Base-by-base conservation (phyloP, 805 yeast genomes). In the Grigorovia jiainica region DNA sequence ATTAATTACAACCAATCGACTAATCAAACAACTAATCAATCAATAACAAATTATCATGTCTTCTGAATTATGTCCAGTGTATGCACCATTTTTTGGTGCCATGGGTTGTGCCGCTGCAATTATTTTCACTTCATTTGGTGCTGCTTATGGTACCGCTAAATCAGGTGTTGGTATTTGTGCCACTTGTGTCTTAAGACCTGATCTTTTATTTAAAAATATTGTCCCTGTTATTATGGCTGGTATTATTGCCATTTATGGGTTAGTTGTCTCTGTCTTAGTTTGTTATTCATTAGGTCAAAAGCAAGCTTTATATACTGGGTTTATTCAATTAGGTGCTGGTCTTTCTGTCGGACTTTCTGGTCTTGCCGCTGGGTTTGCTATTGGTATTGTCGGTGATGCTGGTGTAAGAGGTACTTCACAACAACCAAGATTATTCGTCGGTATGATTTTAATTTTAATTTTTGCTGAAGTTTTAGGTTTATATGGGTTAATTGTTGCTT, bases 211-310 rank as follows among this genome's bases (percentile, higher is more conserved):
- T 57, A 87, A 80, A 72, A 85, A 85, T 71, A 82, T 89, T 58
- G 95, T 90, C 48, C 98, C 98, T 51, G 97, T 92, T 56, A 79
- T 90, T 71, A 90, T 90, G 97, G 97, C 97, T 51, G 98, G 98
- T 90, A 90, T 90, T 63, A 87, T 90, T 71, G 96, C 97, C 71
- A 89, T 90, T 71, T 90, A 90, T 66, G 98, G 98, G 45, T 73
- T 90, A 62, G 97, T 90, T 50, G 97, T 90, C 46, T 84, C 96
- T 20, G 98, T 90, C 50, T 77, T 90, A 64, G 90, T 90, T 50
- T 82, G 96, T 43, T 92, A 85, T 58, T 79, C 90, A 40, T 76
- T 90, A 59, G 79, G 78, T 60, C 97, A 89, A 70, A 73, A 77
- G 57, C 95, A 89, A 70, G 94, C 97, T 44, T 73, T 90, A 52